Evolutionary conservation across 306 rosid species (phyloP).

Genomic region (Cucurbita pepo): DNA sequence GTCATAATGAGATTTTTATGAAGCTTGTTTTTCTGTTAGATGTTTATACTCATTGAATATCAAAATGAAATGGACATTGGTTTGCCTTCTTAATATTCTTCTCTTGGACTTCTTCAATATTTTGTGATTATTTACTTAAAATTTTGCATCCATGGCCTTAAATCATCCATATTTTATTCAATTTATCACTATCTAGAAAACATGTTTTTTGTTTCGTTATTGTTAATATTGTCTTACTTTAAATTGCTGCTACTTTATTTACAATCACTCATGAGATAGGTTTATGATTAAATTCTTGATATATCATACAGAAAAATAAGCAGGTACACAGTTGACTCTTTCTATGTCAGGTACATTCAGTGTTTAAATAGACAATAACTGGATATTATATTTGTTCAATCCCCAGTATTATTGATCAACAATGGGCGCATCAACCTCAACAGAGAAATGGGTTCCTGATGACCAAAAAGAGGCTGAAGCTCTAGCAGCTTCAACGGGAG

Average conservation of each 20-base stretch:
- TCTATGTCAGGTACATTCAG: neutral
- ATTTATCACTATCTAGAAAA: neutral
- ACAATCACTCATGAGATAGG: neutral
- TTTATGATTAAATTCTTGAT: neutral
- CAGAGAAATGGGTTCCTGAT: slow-evolving; percentile 25
- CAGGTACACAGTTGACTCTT: neutral
- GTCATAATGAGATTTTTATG: neutral
- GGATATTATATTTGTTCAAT: neutral
- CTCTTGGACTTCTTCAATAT: neutral
- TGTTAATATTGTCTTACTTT: neutral
- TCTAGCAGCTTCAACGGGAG: slow-evolving; percentile 57
- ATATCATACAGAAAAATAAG: neutral
- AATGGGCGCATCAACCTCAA: slow-evolving; percentile 78
- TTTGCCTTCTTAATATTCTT: neutral
- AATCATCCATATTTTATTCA: neutral
- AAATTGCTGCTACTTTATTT: neutral
- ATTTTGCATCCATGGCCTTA: neutral
- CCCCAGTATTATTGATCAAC: neutral
- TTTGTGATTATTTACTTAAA: neutral
- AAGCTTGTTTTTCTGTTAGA: neutral
- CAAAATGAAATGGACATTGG: neutral
- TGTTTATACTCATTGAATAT: neutral
- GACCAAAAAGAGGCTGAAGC: slow-evolving; percentile 58
- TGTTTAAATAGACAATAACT: neutral
- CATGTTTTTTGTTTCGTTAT: neutral